Evolutionary conservation across 176 grass and related monocot genomes (phyloP), one percentile per base, ranked within the genome.

Genomic region (Eragrostis curvula): DNA sequence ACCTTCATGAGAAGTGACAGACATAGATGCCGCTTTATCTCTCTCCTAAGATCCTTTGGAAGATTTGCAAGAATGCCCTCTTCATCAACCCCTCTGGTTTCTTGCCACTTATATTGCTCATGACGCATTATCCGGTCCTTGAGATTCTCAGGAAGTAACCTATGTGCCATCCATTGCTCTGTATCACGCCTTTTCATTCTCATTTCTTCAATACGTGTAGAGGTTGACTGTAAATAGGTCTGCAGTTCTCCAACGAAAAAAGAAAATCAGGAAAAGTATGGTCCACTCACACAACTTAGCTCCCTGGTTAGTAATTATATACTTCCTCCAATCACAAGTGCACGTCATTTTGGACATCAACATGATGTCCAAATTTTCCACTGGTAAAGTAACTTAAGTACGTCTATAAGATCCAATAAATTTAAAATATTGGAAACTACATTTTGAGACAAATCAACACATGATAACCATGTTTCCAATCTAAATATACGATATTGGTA

Each of bases 21-120:
- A 87, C 93, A 98, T 66, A 98, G 90, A 81, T 95, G 96, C 5
- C 84, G 77, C 45, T 95, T 95, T 90, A 95, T 95, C 62, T 93
- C 96, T 57, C 89, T 91, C 70, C 93, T 88, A 75, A 98, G 90
- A 85, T 98, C 88, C 83, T 98, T 98, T 45, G 96, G 93, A 83
- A 98, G 96, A 66, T 91, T 98, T 68, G 66, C 56, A 79, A 98
- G 93, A 86, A 98, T 87, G 24, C 70, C 73, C 20, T 93, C 88
- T 93, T 98, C 96, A 77, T 98, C 90, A 71, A 98, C 93, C 4
- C 96, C 96, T 88, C 93, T 89, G 82, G 96, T 98, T 89, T 98
- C 96, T 84, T 98, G 93, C 93, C 93, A 98, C 79, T 74, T 98
- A 74, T 98, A 98, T 49, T 95, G 96, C 64, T 95, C 93, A 52